A percentile compares a stretch with the other conserved stretches of the same genome.
phyloP scores from a whole-genome alignment of 208 protist species.

The Wallacemonas rigidus region DNA sequence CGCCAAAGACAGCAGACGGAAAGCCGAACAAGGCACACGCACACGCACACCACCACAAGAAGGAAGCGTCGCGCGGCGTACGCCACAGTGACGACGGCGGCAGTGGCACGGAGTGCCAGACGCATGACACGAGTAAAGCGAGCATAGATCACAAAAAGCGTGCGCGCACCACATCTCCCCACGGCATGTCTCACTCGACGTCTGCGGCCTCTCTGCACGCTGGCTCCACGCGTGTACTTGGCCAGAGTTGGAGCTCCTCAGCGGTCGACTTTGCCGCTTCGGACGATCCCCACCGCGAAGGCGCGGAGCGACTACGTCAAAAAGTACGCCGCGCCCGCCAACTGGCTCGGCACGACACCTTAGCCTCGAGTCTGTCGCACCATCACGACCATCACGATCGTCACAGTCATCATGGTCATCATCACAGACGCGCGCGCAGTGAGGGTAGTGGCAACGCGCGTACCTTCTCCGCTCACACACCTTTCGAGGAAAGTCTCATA shows the following conservation, averaged over 20 bases:
- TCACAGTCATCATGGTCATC: background rate
- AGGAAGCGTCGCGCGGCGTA: too few species aligned
- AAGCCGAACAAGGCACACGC: too few species aligned
- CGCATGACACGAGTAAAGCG: background rate
- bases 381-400: background rate
- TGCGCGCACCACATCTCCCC: background rate
- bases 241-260: constrained; percentile 11
- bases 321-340: constrained; percentile 28
- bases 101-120: too few species aligned
- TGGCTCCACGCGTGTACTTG: background rate
- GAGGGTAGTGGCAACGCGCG: background rate
- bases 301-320: constrained; percentile 26
- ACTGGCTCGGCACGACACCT: background rate
- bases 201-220: constrained; percentile 1
- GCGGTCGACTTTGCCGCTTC: background rate
- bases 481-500: constrained; percentile 2
- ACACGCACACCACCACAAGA: too few species aligned
- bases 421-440: background rate
- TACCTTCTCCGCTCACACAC: background rate
- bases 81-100: too few species aligned
- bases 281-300: constrained; percentile 13
- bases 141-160: background rate
- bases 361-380: background rate
- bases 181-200: constrained; percentile 4
- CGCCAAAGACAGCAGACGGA: too few species aligned